Percentiles rank a stretch among this genome's conserved stretches.
Conservation (phyloP, 345 rosid species). For the Cardamine occulta region DNA sequence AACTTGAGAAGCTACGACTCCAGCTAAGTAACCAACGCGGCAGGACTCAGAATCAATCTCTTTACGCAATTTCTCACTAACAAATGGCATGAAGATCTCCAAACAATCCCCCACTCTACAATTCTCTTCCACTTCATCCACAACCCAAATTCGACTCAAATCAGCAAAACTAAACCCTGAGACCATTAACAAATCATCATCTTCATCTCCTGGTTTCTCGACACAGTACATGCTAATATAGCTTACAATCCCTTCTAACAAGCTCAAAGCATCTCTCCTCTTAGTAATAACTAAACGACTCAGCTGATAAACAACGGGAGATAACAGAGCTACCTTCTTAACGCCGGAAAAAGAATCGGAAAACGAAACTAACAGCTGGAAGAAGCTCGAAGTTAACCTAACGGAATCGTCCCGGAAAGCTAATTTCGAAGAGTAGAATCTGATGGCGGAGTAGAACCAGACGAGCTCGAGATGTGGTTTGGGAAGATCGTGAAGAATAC, state of each 20-base stretch:
- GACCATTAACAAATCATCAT: conserved; percentile 46
- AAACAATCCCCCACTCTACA: conserved; percentile 47
- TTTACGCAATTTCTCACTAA: conserved; percentile 47
- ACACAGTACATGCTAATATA: conserved; percentile 54
- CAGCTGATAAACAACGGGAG: conserved; percentile 66
- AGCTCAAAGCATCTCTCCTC: conserved; percentile 52
- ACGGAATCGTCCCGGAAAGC: conserved; percentile 35
- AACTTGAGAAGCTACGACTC: conserved; percentile 68
- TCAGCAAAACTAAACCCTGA: conserved; percentile 55
- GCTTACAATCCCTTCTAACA: conserved; percentile 58
- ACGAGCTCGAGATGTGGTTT: conserved; percentile 67
- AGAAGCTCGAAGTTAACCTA: conserved; percentile 47
- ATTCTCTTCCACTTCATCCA: conserved; percentile 48
- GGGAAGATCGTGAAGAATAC: conserved; percentile 53
- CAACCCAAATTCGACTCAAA: conserved; percentile 61
- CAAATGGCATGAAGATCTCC: conserved; percentile 58
- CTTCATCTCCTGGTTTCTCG: conserved; percentile 23
- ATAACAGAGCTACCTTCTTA: conserved; percentile 57
- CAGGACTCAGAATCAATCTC: conserved; percentile 47
- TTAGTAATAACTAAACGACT: conserved; percentile 36
- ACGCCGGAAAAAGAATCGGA: conserved; percentile 50
- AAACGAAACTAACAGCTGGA: conserved; percentile 64
- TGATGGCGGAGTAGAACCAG: conserved; percentile 75
- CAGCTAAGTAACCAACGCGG: conserved; percentile 58
- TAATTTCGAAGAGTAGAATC: conserved; percentile 50